Base-by-base conservation (phyloP, 352 stramenopile genomes). In the Aphanomyces euteiches region DNA sequence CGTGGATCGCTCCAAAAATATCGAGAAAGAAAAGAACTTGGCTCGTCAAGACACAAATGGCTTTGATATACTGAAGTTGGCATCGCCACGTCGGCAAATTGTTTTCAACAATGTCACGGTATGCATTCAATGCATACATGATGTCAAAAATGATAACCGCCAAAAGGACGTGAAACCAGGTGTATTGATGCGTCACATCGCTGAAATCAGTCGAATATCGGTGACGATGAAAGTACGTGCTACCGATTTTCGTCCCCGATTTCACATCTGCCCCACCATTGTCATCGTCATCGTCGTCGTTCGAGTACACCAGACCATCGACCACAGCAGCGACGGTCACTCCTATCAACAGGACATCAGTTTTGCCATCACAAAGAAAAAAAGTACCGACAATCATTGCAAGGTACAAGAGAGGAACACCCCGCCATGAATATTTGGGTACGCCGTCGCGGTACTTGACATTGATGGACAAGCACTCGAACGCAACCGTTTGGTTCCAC, bases 1-100 rank as follows among this genome's bases (percentile, higher is more conserved):
- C 1, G 43, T n/a, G 10, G 17, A 50, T n/a, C 10, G 43, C 43
- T 12, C 43, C 43, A 50, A 50, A 50, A 12, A 50, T 50, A 12
- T 50, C 17, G 43, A 50, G 43, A 50, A 50, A 50, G 43, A 50
- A 50, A n/a, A 50, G 43, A n/a, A 50, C 2, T 50, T 50, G 43
- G 43, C 10, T 50, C 43, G 43, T 50, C 10, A 50, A n/a, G 43
- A 50, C 43, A n/a, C 43, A n/a, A 12, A 50, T n/a, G 43, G 43
- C 43, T 50, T 50, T 50, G 43, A n/a, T n/a, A n/a, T 12, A 12
- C 17, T 12, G 10, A n/a, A 50, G 43, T 50, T 50, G 10, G 43
- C 10, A n/a, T 12, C 17, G 43, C 43, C 43, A 50, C 43, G 43
- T n/a, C 2, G 10, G 10, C 17, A n/a, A n/a, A n/a, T 12, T 12